These are phyloP conservation scores for Trypanosoma caninum DNA, from an alignment of 208 protist genomes.

Conservation along the genomic window DNA sequence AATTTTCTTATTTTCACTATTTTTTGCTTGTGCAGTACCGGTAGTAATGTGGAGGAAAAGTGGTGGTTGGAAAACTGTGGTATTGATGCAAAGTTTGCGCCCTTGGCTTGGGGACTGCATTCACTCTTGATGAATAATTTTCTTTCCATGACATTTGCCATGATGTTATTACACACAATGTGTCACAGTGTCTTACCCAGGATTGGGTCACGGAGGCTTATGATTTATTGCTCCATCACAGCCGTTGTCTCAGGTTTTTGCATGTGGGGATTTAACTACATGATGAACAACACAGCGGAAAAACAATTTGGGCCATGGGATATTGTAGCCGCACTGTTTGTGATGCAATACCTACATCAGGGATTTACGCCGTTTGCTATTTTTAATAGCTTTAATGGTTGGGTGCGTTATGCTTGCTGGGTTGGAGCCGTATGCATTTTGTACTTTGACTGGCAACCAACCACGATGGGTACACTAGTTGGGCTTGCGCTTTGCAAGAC, in stretches of 20 bases:
- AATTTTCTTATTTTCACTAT: slow-evolving; percentile 88
- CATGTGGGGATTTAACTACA: slow-evolving; percentile 63
- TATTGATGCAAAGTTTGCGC: slow-evolving; percentile 64
- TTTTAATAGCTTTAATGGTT: slow-evolving; percentile 85
- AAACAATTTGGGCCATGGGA: slow-evolving; percentile 92
- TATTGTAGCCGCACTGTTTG: slow-evolving; percentile 69
- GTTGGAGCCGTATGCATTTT: slow-evolving; percentile 81
- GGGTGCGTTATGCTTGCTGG: slow-evolving; percentile 86
- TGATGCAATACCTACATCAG: slow-evolving; percentile 79
- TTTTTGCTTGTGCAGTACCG: slow-evolving; percentile 89
- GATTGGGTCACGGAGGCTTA: slow-evolving; percentile 57
- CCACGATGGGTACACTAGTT: slow-evolving; percentile 60
- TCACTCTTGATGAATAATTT: slow-evolving; percentile 89
- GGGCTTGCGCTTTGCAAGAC: slow-evolving; percentile 68
- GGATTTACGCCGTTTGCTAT: slow-evolving; percentile 63
- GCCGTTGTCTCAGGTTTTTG: slow-evolving; percentile 70
- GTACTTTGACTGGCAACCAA: slow-evolving; percentile 92
- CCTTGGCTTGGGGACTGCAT: slow-evolving; percentile 79
- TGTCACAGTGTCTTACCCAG: slow-evolving; percentile 72
- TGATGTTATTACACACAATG: slow-evolving; percentile 89
- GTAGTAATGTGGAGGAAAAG: slow-evolving; percentile 72
- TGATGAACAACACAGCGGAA: slow-evolving; percentile 45
- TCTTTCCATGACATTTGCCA: slow-evolving; percentile 84
- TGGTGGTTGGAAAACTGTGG: slow-evolving; percentile 84
- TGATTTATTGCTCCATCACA: slow-evolving; percentile 56